These are phyloP conservation scores for Aureobasidium sp. DNA, from an alignment of 2,329 filamentous ascomycete species.

Conservation along the genomic window DNA sequence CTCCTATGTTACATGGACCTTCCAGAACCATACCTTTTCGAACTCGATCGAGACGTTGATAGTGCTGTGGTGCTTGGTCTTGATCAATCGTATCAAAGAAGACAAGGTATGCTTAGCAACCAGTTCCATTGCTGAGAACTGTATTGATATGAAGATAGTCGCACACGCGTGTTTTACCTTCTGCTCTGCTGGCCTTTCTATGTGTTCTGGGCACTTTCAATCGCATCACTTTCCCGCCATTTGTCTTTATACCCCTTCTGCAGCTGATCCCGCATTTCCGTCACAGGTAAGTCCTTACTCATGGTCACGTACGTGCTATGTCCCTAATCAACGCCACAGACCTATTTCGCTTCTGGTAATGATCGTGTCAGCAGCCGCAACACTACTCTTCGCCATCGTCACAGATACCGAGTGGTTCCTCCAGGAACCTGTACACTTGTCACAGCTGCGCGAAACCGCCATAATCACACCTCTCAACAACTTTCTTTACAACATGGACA, in stretches of 20 bases:
- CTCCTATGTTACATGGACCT: slow-evolving; percentile 98
- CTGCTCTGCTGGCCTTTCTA: slow-evolving; percentile 69
- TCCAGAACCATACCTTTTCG: slow-evolving; percentile 96
- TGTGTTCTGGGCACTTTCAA: slow-evolving; percentile 86
- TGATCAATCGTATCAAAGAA: slow-evolving; percentile 77
- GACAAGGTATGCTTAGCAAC: slow-evolving; percentile 49
- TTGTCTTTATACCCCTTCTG: slow-evolving; percentile 73
- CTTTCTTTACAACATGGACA: slow-evolving; percentile 41
- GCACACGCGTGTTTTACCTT: slow-evolving; percentile 66
- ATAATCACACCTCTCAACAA: slow-evolving; percentile 47
- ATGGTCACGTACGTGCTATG: not conserved
- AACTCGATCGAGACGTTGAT: slow-evolving; percentile 93
- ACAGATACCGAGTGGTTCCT: slow-evolving; percentile 80
- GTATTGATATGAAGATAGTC: slow-evolving; percentile 40
- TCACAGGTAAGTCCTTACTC: slow-evolving; percentile 54
- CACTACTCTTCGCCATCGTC: slow-evolving; percentile 64
- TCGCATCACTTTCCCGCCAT: slow-evolving; percentile 93
- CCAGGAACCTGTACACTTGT: slow-evolving; percentile 52
- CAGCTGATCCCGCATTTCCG: slow-evolving; percentile 77
- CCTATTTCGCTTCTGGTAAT: slow-evolving; percentile 54
- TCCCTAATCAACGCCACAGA: slow-evolving; percentile 26
- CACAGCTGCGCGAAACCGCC: slow-evolving; percentile 49
- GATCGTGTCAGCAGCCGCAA: slow-evolving; percentile 55
- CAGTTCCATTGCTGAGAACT: not conserved
- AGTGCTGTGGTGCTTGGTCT: slow-evolving; percentile 84